Percentiles rank a stretch among this genome's conserved stretches.
These are phyloP conservation scores for Aurantiochytrium sp. DNA, from an alignment of 108 stramenopile species.

Conservation along the genomic window DNA sequence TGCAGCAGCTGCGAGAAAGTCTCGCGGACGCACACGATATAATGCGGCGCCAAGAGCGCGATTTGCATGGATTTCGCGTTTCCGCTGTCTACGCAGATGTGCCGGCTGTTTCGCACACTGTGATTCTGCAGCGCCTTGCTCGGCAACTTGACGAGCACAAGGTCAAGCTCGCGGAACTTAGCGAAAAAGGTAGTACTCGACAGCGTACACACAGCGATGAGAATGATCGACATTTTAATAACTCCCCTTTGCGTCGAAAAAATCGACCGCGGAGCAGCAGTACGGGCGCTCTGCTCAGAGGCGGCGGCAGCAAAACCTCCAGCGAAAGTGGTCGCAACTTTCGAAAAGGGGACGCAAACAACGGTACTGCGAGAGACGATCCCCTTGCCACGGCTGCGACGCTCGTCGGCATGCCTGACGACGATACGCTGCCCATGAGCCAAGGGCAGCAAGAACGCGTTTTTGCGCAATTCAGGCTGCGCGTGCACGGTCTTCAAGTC, in stretches of 20 bases:
- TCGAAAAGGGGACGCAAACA: not conserved
- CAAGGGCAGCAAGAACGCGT: not conserved
- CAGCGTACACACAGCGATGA: too few relatives aligned
- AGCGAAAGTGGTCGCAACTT: not conserved
- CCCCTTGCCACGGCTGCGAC: not conserved
- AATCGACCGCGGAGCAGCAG: too few relatives aligned
- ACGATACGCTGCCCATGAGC: not conserved
- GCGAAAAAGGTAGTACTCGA: not conserved
- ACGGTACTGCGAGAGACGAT: not conserved
- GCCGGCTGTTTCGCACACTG: not conserved
- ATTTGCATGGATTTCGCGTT: not conserved
- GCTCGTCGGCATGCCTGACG: not conserved
- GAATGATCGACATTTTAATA: too few relatives aligned
- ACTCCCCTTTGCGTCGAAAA: too few relatives aligned
- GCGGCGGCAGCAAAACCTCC: not conserved
- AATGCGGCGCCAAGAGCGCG: not conserved
- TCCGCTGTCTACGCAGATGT: not conserved
- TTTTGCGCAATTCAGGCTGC: not conserved
- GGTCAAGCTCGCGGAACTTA: not conserved
- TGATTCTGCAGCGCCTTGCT: slow-evolving; percentile 7
- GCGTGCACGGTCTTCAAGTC: not conserved
- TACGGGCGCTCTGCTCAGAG: too few relatives aligned
- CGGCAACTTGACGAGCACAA: not conserved
- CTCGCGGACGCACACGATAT: not conserved
- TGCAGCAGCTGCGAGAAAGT: not conserved